phyloP scores from a whole-genome alignment of 1,284 basidiomycete genomes.

The Microbotryomycetes sp. region DNA sequence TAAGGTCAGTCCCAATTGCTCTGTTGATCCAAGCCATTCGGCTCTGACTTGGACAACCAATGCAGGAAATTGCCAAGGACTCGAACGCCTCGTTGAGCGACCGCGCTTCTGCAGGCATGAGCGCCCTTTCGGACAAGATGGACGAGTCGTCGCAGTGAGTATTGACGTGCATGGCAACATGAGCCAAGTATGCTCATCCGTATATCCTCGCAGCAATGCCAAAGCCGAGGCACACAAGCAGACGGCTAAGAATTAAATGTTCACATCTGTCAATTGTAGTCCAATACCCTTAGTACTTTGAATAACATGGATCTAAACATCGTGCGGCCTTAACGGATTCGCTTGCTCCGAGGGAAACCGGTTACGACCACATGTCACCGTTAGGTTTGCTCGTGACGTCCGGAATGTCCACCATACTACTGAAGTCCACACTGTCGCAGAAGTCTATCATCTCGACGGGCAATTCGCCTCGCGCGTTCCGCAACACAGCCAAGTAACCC shows the following conservation, averaged over 20 bases:
- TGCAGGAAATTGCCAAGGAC: constrained; percentile 29
- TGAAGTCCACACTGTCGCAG: constrained; percentile 5
- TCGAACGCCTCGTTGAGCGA: constrained; percentile 19
- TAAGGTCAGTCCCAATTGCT: too few relatives aligned
- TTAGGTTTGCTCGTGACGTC: not conserved
- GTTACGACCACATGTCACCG: not conserved
- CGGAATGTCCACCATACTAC: not conserved
- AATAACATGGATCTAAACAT: too few relatives aligned
- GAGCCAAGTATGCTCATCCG: not conserved
- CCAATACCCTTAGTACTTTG: not conserved
- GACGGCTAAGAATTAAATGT: constrained; percentile 2
- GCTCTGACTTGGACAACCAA: too few relatives aligned
- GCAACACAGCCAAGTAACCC: constrained; percentile 16
- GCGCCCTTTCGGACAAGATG: constrained; percentile 29
- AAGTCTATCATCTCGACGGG: constrained; percentile 11
- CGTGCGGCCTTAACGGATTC: too few relatives aligned
- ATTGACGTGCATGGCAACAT: not conserved
- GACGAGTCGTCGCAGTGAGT: constrained; percentile 13
- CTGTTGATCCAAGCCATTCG: too few relatives aligned
- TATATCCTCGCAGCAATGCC: not conserved
- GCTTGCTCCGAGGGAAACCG: not conserved
- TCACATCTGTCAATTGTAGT: not conserved
- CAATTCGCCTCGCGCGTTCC: not conserved
- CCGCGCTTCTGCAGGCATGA: constrained; percentile 26
- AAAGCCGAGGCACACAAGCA: constrained; percentile 19